Evolutionary conservation across 176 grass and related monocot genomes (phyloP), one percentile per base, ranked within the genome.

Genomic region (Rhipidocladum racemiflorum): DNA sequence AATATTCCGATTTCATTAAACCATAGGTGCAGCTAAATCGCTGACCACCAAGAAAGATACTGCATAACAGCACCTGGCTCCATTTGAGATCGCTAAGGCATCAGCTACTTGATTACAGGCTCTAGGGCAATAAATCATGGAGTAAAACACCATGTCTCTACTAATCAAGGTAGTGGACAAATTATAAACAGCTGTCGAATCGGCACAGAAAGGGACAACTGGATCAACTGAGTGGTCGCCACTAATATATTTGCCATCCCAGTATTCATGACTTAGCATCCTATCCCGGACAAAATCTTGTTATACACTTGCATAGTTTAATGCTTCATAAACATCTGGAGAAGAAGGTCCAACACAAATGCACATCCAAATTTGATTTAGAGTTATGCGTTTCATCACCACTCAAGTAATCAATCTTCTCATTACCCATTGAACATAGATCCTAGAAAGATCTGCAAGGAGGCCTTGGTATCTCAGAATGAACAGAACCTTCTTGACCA

Each of bases 381-480:
- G 65, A 91, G 28, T 35, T 70, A 55, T 70, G 50, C 54, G 55
- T 63, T 76, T 81, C 86, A 59, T 80, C 65, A 25, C 32, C 39
- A 65, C 71, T 88, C 70, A 85, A 23, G 69, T 87, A 79, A 45
- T 67, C 84, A 43, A 42, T 63, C 61, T 89, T 89, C 53, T 61
- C 82, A 50, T 56, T 55, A 50, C 24, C 67, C 16, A 80, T 24
- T 45, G 74, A 91, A 51, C 71, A 90, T 27, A 91, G 36, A 81
- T 87, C 85, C 28, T 90, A 78, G 49, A 80, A 75, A 80, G 92
- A 91, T 76, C 69, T 85, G 28, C 89, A 80, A 61, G 65, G 82
- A 70, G 68, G 76, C 34, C 61, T 62, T 66, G 83, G 49, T 13
- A 48, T 60, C 34, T 79, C 66, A 62, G 81, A 87, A 81, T 90